Evolutionary conservation across 805 yeast species (phyloP).

Genomic region (Isabelozyma pseudorhagii): DNA sequence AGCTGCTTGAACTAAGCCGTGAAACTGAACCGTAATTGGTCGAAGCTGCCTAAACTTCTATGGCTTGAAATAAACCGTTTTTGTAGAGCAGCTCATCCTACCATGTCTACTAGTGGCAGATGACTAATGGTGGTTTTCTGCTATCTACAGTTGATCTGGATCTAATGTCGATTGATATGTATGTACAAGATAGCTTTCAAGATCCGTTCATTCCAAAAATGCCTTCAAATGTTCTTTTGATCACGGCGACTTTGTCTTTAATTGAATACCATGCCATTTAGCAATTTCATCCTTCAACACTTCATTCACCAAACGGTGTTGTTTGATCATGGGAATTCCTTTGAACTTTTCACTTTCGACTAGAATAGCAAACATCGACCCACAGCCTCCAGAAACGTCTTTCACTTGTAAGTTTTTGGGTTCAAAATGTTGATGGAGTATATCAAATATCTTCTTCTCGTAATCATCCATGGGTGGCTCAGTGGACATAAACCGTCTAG

Average conservation of each 20-base stretch:
- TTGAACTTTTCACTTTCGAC: constrained; percentile 72
- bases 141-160: too few relatives aligned
- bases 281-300: constrained; percentile 78
- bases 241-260: constrained; percentile 58
- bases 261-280: constrained; percentile 93
- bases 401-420: constrained; percentile 66
- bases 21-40: background rate
- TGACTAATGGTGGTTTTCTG: too few relatives aligned
- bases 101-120: too few relatives aligned
- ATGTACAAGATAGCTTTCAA: too few relatives aligned
- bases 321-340: constrained; percentile 82
- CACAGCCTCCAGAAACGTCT: constrained; percentile 93
- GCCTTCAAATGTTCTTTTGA: background rate
- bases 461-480: constrained; percentile 46
- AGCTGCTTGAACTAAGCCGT: background rate
- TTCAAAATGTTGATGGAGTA: constrained; percentile 49
- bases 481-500: background rate
- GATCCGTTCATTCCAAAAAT: too few relatives aligned
- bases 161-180: too few relatives aligned
- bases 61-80: too few relatives aligned
- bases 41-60: background rate
- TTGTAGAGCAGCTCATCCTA: too few relatives aligned
- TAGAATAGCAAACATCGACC: constrained; percentile 92
- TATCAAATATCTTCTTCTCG: constrained; percentile 60
- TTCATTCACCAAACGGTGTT: constrained; percentile 85